Evolutionary conservation across 1,139 yeast species (phyloP).

Genomic region (Yamadazyma taylorii): DNA sequence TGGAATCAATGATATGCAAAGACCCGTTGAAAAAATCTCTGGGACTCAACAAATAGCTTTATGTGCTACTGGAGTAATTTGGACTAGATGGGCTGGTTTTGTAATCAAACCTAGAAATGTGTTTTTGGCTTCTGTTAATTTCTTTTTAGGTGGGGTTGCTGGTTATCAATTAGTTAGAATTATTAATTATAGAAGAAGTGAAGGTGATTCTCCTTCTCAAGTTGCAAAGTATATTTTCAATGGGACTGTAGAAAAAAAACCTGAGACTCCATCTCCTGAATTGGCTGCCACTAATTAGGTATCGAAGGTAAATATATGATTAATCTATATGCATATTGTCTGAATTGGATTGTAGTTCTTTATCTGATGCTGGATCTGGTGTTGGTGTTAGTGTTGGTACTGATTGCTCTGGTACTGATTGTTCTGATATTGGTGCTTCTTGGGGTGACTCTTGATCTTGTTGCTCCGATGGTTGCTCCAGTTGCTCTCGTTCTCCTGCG

Average conservation of each 20-base stretch:
- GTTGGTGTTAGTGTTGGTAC: slow-evolving; percentile 12
- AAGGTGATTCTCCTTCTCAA: slow-evolving; percentile 51
- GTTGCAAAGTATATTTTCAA: slow-evolving; percentile 57
- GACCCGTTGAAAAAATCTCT: slow-evolving; percentile 89
- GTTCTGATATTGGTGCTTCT: slow-evolving; percentile 8
- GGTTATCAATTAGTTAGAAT: slow-evolving; percentile 80
- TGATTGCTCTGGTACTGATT: slow-evolving; percentile 8
- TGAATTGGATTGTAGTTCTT: no score
- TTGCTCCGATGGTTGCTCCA: slow-evolving; percentile 4
- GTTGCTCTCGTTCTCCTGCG: no score
- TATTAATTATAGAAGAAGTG: slow-evolving; percentile 54
- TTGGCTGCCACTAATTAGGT: slow-evolving; percentile 12
- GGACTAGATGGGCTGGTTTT: slow-evolving; percentile 97
- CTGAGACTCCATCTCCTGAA: slow-evolving; percentile 11
- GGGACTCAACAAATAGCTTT: slow-evolving; percentile 93
- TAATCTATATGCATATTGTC: slow-evolving; percentile 3
- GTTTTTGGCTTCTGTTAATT: slow-evolving; percentile 88
- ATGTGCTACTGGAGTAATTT: slow-evolving; percentile 87
- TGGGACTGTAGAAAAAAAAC: slow-evolving; percentile 35
- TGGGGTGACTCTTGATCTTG: neutral
- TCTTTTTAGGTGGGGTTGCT: slow-evolving; percentile 89
- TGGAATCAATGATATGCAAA: slow-evolving; percentile 78
- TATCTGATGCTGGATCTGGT: neutral
- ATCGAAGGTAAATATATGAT: neutral
- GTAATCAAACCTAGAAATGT: slow-evolving; percentile 88